Percentiles rank a stretch among this genome's conserved stretches.
phyloP scores from a whole-genome alignment of 1,284 basidiomycete genomes.

The Quambalaria eucalypti region DNA sequence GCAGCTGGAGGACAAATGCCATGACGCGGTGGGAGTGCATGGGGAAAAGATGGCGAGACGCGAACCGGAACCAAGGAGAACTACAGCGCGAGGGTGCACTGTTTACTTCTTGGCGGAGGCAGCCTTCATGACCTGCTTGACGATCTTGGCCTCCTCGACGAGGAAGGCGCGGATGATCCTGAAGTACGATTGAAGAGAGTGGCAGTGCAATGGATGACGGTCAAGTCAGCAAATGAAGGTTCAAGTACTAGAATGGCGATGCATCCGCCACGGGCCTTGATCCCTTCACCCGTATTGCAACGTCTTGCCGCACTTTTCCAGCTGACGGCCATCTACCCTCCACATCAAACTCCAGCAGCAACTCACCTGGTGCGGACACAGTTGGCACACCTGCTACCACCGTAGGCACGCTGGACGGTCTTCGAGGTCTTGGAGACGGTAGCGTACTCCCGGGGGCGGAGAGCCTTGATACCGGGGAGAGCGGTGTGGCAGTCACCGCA shows the following conservation, averaged over 20 bases:
- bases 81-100: too few species aligned
- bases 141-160: conserved; percentile 99
- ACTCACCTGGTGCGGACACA: conserved; percentile 43
- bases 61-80: too few species aligned
- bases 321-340: too few species aligned
- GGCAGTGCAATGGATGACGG: background rate
- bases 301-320: too few species aligned
- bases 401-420: conserved; percentile 45
- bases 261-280: too few species aligned
- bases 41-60: too few species aligned
- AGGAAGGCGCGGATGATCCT: conserved; percentile 98
- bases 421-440: conserved; percentile 42
- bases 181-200: conserved; percentile 7
- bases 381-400: conserved; percentile 41
- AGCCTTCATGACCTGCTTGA: conserved; percentile 97
- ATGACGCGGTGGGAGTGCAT: too few species aligned
- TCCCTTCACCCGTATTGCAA: background rate
- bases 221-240: background rate
- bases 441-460: conserved; percentile 42
- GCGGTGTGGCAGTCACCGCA: conserved; percentile 54
- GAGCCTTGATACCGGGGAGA: conserved; percentile 40
- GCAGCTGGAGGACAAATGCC: too few species aligned
- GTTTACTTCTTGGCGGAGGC: conserved; percentile 52
- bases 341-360: too few species aligned
- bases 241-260: too few species aligned